Conservation (phyloP, 2,329 filamentous ascomycete species). For the Reticulascus tulasneorum region DNA sequence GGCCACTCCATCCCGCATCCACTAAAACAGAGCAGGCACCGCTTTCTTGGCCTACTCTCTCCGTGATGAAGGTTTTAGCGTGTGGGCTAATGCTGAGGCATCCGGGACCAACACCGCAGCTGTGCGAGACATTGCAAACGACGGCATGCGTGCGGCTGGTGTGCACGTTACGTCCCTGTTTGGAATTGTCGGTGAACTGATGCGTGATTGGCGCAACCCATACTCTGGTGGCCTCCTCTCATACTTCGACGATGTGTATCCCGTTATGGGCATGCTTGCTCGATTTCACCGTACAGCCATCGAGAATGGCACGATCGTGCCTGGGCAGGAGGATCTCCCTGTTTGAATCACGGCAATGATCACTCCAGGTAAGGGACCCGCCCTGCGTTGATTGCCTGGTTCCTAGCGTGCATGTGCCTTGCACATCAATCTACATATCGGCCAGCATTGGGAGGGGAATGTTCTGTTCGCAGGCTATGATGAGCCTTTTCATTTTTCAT, state of each 20-base stretch:
- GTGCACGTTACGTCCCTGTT: conserved; percentile 49
- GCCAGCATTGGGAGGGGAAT: too few relatives aligned
- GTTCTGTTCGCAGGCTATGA: too few relatives aligned
- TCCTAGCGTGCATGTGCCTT: too few relatives aligned
- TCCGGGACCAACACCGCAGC: conserved; percentile 50
- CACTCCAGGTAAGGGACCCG: too few relatives aligned
- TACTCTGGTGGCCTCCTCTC: conserved; percentile 21
- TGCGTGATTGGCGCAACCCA: conserved; percentile 51
- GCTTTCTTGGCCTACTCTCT: conserved; percentile 58
- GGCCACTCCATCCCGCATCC: background rate
- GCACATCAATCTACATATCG: too few relatives aligned
- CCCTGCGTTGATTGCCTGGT: too few relatives aligned
- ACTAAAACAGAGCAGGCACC: conserved; percentile 35
- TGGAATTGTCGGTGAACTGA: conserved; percentile 49
- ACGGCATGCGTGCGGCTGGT: conserved; percentile 53
- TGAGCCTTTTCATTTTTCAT: too few relatives aligned
- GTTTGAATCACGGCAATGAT: background rate
- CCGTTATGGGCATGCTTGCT: conserved; percentile 49
- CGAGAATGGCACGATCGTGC: conserved; percentile 45
- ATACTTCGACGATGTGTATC: conserved; percentile 36
- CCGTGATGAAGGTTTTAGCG: conserved; percentile 54
- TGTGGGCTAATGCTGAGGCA: conserved; percentile 57
- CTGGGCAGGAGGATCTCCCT: conserved; percentile 40
- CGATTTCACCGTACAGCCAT: conserved; percentile 49
- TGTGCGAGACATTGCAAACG: conserved; percentile 50